phyloP scores from a whole-genome alignment of 2,329 filamentous ascomycete species.

The Botryotinia convoluta region DNA sequence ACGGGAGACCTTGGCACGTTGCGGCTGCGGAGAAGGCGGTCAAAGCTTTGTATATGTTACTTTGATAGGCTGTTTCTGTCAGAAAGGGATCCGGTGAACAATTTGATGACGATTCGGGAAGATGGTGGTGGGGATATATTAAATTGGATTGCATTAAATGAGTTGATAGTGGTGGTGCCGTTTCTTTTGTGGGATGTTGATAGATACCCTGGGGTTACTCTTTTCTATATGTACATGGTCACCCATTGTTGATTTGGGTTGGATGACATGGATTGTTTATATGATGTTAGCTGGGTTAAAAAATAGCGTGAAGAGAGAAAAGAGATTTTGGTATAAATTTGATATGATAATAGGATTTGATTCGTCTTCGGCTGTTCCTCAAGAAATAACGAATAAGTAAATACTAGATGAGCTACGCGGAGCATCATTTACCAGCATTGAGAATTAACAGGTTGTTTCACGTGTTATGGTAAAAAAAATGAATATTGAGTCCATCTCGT shows the following conservation, averaged over 20 bases:
- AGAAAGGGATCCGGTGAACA: background rate
- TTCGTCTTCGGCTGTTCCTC: background rate
- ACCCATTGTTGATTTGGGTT: background rate
- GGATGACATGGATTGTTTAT: background rate
- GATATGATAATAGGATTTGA: background rate
- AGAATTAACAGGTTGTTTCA: background rate
- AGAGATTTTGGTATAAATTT: background rate
- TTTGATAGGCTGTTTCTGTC: slow-evolving; percentile 43
- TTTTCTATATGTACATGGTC: slow-evolving; percentile 9
- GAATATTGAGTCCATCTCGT: background rate
- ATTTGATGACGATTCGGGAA: background rate
- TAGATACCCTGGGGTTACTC: slow-evolving; percentile 13
- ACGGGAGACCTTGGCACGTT: slow-evolving; percentile 75
- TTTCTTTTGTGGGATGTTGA: slow-evolving; percentile 15
- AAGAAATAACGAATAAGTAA: background rate
- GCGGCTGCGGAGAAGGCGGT: slow-evolving; percentile 68
- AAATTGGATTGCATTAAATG: background rate
- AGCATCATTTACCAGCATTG: background rate
- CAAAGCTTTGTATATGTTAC: slow-evolving; percentile 60
- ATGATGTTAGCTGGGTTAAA: background rate
- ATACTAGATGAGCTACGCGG: background rate
- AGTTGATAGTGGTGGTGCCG: background rate
- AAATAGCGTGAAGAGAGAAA: background rate
- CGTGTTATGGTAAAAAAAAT: background rate
- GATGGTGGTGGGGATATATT: background rate